phyloP scores from a whole-genome alignment of 768 basidiomycete species.

The Termitomyces bulborhizus region DNA sequence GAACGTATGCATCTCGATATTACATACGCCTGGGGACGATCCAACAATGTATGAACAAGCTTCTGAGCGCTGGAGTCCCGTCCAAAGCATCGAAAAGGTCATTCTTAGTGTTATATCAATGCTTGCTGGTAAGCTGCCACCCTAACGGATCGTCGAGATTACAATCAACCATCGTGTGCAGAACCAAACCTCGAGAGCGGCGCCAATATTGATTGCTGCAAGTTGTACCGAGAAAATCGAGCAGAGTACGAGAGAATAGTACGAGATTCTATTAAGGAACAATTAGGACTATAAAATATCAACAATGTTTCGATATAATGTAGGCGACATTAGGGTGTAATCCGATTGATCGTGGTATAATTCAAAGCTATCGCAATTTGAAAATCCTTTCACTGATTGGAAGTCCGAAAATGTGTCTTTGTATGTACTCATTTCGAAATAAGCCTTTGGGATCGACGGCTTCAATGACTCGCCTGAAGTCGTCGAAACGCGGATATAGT shows the following conservation, averaged over 20 bases:
- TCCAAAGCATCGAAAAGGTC: constrained; percentile 97
- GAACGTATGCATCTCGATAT: constrained; percentile 95
- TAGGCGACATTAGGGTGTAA: constrained; percentile 4
- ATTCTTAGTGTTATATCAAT: constrained; percentile 94
- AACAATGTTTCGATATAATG: constrained; percentile 10
- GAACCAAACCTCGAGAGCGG: constrained; percentile 98
- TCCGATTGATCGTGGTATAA: not conserved
- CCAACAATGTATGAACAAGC: constrained; percentile 93
- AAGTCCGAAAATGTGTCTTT: constrained; percentile 78
- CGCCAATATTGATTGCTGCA: constrained; percentile 96
- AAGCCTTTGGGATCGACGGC: constrained; percentile 68
- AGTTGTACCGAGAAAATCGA: constrained; percentile 88
- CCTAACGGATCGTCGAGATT: constrained; percentile 7
- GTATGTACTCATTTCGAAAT: constrained; percentile 86
- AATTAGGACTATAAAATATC: constrained; percentile 61
- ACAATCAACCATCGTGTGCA: constrained; percentile 13
- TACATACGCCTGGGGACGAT: constrained; percentile 91
- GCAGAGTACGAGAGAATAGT: constrained; percentile 87
- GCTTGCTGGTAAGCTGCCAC: constrained; percentile 68
- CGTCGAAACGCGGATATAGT: constrained; percentile 78
- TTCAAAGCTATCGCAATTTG: constrained; percentile 24
- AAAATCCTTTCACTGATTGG: constrained; percentile 35
- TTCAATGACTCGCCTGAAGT: constrained; percentile 63
- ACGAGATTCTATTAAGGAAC: constrained; percentile 74
- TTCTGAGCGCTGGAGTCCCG: constrained; percentile 97